Conservation (phyloP, 2,329 filamentous ascomycete species). For the Apiospora rasikravindrae region DNA sequence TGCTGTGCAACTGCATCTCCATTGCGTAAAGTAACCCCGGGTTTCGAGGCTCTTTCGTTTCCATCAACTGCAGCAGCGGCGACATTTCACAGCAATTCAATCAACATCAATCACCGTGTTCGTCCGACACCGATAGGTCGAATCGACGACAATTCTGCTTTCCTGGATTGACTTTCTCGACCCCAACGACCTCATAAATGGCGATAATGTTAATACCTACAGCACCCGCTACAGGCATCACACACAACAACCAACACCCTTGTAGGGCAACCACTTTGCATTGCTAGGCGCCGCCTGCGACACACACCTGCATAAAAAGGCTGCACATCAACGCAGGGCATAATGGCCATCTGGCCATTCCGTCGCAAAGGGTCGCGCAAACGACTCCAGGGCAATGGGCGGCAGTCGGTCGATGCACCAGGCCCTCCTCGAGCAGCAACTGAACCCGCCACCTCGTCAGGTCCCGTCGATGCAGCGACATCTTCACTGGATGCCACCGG, state of each 20-base stretch:
- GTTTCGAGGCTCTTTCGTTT: constrained; percentile 10
- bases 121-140: neutral
- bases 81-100: neutral
- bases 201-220: constrained; percentile 34
- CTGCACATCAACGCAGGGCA: constrained; percentile 25
- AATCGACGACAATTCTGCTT: constrained; percentile 8
- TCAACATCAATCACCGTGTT: neutral
- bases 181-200: constrained; percentile 28
- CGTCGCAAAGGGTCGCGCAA: constrained; percentile 73
- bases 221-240: constrained; percentile 32
- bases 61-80: neutral
- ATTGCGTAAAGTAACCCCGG: constrained; percentile 2
- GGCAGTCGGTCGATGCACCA: constrained; percentile 43
- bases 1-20: constrained; percentile 13
- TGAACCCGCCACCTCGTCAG: constrained; percentile 28
- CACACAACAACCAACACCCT: constrained; percentile 33
- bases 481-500: constrained; percentile 7
- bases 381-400: constrained; percentile 55
- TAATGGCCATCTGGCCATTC: constrained; percentile 86
- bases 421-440: constrained; percentile 33
- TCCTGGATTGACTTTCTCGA: neutral
- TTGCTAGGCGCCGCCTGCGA: constrained; percentile 17
- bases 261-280: constrained; percentile 23
- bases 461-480: neutral
- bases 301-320: neutral